Base-by-base conservation (phyloP, 305 asterid species). In the Fraxinus angustifolia region DNA sequence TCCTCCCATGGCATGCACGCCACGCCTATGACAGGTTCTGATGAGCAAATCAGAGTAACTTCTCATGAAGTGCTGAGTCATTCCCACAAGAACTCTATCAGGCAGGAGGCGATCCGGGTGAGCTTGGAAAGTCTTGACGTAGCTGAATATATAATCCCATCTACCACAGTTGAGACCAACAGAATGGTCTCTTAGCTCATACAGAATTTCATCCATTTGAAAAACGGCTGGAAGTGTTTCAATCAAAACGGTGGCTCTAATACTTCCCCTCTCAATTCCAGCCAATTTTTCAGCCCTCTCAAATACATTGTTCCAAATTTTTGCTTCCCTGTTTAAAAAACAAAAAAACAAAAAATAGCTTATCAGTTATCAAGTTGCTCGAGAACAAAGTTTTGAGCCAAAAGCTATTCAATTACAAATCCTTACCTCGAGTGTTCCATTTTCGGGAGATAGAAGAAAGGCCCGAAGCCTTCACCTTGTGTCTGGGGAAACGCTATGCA, bases 91-190 rank as follows among this genome's bases (percentile, higher is more conserved):
- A 83, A 92, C 93, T 31, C 99, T 83, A 83, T 95, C 99, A 0
- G 98, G 98, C 16, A 95, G 88, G 1, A 95, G 85, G 40, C 98
- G 93, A 6, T 95, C 97, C 0, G 95, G 94, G 81, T 95, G 97
- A 7, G 90, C 86, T 81, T 91, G 98, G 83, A 95, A 95, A 4
- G 97, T 95, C 90, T 95, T 95, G 62, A 93, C 88, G 6, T 93
- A 93, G 93, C 98, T 95, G 88, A 95, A 95, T 53, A 93, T 95
- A 78, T 95, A 95, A 53, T 95, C 98, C 98, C 98, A 95, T 81
- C 98, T 81, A 19, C 98, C 98, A 76, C 98, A 95, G 83, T 95
- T 95, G 84, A 95, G 81, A 0, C 99, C 99, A 4, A 87, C 87
- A 4, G 97, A 92, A 78, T 93, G 97, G 48, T 95, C 97, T 34